Conservation (phyloP, 768 basidiomycete genomes). For the Kwoniella mangroviensis region DNA sequence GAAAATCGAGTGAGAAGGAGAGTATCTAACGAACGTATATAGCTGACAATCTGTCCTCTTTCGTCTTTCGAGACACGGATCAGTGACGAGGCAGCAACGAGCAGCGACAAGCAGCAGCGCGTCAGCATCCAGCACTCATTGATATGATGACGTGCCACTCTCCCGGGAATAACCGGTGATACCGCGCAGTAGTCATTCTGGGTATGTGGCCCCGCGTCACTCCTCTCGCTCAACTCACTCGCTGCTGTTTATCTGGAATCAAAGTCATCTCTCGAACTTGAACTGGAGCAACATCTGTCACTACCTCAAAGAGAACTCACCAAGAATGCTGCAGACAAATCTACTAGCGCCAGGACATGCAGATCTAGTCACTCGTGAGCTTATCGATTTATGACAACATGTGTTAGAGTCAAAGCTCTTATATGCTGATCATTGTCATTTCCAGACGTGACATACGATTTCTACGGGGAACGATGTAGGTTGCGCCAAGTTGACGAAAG, state of each 20-base stretch:
- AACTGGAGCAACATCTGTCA: neutral
- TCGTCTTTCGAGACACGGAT: too few species aligned
- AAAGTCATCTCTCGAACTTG: too few species aligned
- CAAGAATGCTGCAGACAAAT: slow-evolving; percentile 49
- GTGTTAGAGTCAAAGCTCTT: slow-evolving; percentile 5
- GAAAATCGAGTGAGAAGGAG: too few species aligned
- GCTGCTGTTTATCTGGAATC: too few species aligned
- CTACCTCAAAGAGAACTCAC: neutral
- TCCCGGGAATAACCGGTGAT: slow-evolving; percentile 16
- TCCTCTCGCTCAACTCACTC: too few species aligned
- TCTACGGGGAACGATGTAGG: slow-evolving; percentile 72
- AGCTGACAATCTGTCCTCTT: neutral
- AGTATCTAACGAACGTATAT: neutral
- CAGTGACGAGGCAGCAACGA: slow-evolving; percentile 21
- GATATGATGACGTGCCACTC: slow-evolving; percentile 13
- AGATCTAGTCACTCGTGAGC: slow-evolving; percentile 51
- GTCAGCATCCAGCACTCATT: neutral
- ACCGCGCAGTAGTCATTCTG: neutral
- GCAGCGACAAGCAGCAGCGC: neutral
- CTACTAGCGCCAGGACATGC: slow-evolving; percentile 50
- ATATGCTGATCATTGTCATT: neutral
- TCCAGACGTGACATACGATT: slow-evolving; percentile 80
- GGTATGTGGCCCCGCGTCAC: slow-evolving; percentile 18
- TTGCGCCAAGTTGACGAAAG: too few species aligned
- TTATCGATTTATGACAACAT: neutral